Conservation (phyloP, 2,329 filamentous ascomycete genomes). For the Lachnellula cervina region DNA sequence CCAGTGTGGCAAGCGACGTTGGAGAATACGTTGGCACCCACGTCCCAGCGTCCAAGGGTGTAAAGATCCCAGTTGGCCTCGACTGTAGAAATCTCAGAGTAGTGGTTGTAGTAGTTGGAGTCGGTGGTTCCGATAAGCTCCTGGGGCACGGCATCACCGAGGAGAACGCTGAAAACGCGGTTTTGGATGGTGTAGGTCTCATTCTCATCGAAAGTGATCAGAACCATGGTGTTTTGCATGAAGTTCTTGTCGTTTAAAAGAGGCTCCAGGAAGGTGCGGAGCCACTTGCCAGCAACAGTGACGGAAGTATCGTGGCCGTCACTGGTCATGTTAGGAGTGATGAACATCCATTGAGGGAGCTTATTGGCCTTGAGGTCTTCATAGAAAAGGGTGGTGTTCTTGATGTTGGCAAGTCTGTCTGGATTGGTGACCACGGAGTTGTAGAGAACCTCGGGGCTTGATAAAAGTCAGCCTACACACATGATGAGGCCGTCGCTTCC, state of each 20-base stretch:
- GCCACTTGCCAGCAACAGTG: conserved; percentile 64
- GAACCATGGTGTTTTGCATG: conserved; percentile 68
- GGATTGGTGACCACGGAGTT: conserved; percentile 56
- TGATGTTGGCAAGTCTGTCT: conserved; percentile 62
- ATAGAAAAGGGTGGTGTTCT: conserved; percentile 68
- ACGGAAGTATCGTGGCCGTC: conserved; percentile 73
- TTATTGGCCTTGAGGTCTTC: conserved; percentile 57
- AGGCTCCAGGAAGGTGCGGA: conserved; percentile 62
- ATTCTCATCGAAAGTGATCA: conserved; percentile 78
- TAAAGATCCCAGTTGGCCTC: conserved; percentile 63
- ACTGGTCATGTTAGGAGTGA: conserved; percentile 70
- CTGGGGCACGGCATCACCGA: conserved; percentile 68
- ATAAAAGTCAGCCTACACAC: background rate
- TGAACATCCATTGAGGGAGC: conserved; percentile 68
- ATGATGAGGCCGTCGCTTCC: background rate
- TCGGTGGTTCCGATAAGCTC: conserved; percentile 65
- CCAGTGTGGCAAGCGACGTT: conserved; percentile 57
- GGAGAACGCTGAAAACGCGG: conserved; percentile 62
- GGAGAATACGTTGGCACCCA: conserved; percentile 65
- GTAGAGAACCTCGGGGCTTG: conserved; percentile 53
- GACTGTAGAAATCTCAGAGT: conserved; percentile 62
- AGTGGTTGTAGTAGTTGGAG: conserved; percentile 66
- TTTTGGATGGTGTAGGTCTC: conserved; percentile 64
- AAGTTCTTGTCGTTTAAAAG: conserved; percentile 66
- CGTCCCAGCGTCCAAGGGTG: conserved; percentile 67